Evolutionary conservation across 331 rosid species (phyloP), one percentile per base, ranked within the genome.

Genomic region (Quercus tomentella): DNA sequence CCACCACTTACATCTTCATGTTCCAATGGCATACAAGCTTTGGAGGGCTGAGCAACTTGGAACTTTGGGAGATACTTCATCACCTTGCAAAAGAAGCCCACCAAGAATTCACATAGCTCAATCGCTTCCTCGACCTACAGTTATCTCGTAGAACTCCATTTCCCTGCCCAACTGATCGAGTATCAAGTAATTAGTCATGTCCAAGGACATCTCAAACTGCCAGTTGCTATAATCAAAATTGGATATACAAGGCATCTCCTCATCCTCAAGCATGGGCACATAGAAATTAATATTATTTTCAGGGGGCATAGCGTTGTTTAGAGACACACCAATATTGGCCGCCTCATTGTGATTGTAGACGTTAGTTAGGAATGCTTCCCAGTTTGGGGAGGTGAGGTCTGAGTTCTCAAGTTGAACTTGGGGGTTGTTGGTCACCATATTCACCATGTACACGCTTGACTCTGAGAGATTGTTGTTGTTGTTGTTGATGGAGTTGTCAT

Each of bases 121-220:
- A 23, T 18, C 6, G 23, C 65, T 77, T 7, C 83, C 87, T 52
- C 71, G 80, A 67, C 41, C 74, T 2, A 82, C 54, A 11, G 5
- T 77, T 77, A 90, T 76, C 80, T 88, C 87, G 51, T 88, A 70
- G 56, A 86, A 54, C 51, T 85, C 94, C 84, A 88, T 82, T 74
- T 88, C 94, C 26, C 79, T 79, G 78, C 82, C 86, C 43, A 76
- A 61, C 25, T 35, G 78, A 8, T 70, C 81, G 5, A 14, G 15
- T 51, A 56, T 79, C 61, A 72, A 61, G 54, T 83, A 52, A 62
- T 58, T 81, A 26, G 73, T 79, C 37, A 82, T 69, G 80, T 81
- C 82, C 56, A 55, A 9, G 37, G 75, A 51, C 81, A 82, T 28
- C 79, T 62, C 77, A 22, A 62, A 72, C 35, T 79, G 77, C 77